Base-by-base conservation (phyloP, 257 asterid species). In the Primulina eburnea region DNA sequence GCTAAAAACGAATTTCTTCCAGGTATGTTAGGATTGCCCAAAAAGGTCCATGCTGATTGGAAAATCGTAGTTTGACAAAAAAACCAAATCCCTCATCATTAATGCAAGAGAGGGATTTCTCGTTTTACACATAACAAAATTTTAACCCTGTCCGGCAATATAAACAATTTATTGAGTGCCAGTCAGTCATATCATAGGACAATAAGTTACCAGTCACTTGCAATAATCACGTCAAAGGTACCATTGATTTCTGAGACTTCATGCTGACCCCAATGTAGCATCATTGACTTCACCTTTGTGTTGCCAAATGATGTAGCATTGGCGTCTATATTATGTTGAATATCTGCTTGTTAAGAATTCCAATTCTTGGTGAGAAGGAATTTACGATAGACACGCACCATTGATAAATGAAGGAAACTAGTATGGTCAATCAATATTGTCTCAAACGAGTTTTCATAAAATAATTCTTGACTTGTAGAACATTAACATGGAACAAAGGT, bases 131-230 rank as follows among this genome's bases (percentile, higher is more conserved):
- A 56, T 62, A 10, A 35, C 12, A 38, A 33, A 28, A 62, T 50
- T 55, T 26, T 43, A 55, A 16, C 58, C 47, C 57, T 65, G 30
- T 64, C 38, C 24, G 30, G 32, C 29, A 33, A 66, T 24, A 9
- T 14, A 11, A 40, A 32, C 17, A 59, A 16, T 28, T 64, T 8
- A 0, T 33, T 17, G 24, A 20, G 52, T 29, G 9, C 57, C 62
- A 34, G 47, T 35, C 35, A 53, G 34, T 35, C 66, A 60, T 63
- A 38, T 20, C 72, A 59, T 47, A 20, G 3, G 76, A 21, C 62
- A 71, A 33, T 12, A 67, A 82, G 70, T 87, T 86, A 90, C 98
- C 98, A 90, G 88, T 93, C 97, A 62, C 98, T 93, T 29, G 97
- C 97, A 61, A 93, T 86, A 69, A 93, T 77, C 75, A 87, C 53